phyloP scores from a whole-genome alignment of 495 filamentous ascomycete species.

The Aspergillus sparsus region DNA sequence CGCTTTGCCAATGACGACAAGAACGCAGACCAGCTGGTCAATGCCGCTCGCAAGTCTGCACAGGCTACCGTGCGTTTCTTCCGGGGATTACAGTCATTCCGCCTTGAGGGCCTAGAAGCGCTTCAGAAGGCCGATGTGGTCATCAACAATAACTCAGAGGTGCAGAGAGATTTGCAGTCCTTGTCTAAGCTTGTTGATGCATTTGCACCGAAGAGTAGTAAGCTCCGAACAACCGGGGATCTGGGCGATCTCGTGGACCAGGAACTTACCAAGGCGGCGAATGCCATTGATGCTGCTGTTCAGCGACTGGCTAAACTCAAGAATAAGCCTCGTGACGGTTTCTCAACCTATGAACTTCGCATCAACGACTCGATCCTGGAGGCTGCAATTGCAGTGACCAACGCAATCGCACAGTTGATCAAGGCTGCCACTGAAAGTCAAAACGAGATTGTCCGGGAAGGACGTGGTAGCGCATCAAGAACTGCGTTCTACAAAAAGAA shows the following conservation, averaged over 20 bases:
- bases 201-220: slow-evolving; percentile 81
- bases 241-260: slow-evolving; percentile 90
- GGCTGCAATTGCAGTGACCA: slow-evolving; percentile 94
- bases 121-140: slow-evolving; percentile 92
- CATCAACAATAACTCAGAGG: slow-evolving; percentile 93
- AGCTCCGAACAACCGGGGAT: slow-evolving; percentile 79
- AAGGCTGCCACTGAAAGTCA: slow-evolving; percentile 93
- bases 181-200: slow-evolving; percentile 89
- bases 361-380: slow-evolving; percentile 95
- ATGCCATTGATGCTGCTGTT: slow-evolving; percentile 90
- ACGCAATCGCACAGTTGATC: slow-evolving; percentile 92
- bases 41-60: slow-evolving; percentile 79
- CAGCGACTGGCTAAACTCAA: slow-evolving; percentile 84
- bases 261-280: slow-evolving; percentile 90
- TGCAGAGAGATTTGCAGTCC: slow-evolving; percentile 85
- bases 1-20: slow-evolving; percentile 94
- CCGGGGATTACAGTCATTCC: slow-evolving; percentile 89
- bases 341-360: slow-evolving; percentile 92
- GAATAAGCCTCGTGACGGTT: slow-evolving; percentile 91
- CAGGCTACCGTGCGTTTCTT: slow-evolving; percentile 93
- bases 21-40: slow-evolving; percentile 81
- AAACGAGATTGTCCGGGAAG: slow-evolving; percentile 96
- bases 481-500: slow-evolving; percentile 99
- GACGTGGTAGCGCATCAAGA: slow-evolving; percentile 79
- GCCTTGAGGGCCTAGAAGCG: slow-evolving; percentile 82